Evolutionary conservation across 2,329 filamentous ascomycete genomes (phyloP), one percentile per base, ranked within the genome.

Genomic region (Huntiella savannae): DNA sequence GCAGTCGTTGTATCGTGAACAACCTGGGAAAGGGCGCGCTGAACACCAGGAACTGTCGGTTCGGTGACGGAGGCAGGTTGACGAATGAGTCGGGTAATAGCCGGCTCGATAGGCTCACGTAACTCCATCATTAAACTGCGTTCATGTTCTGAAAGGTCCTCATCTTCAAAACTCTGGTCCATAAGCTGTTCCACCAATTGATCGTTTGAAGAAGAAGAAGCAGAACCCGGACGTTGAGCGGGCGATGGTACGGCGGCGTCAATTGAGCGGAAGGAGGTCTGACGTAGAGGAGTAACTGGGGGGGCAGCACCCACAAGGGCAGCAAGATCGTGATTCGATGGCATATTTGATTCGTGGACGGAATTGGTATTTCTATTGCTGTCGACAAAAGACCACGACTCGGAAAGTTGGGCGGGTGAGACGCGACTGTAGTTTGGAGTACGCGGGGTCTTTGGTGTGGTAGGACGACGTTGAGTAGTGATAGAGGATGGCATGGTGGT

Each of bases 371-470:
- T 28, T 28, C 22, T 28, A 28, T 75, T 71, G 46, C 68, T 70
- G 49, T 76, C 72, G 10, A 76, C 70, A 60, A 76, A 65, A 53
- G 72, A 71, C 72, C 72, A 76, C 15, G 71, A 75, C 52, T 67
- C 66, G 51, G 71, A 69, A 37, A 72, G 41, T 12, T 35, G 39
- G 43, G 43, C 32, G 17, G 40, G 40, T 34, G 40, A 43, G 28
- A 43, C 32, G 32, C 40, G 40, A 33, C 19, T 33, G 40, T 43
- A 43, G 22, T 17, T 43, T 32, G 40, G 40, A 11, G 40, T 43
- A 34, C 22, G 33, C 40, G 40, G 40, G 17, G 40, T 43, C 28
- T 16, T 32, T n/a, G 28, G 40, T 33, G 40, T 43, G 22, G 22
- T 28, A 10, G 22, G 22, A 28, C 22, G 22, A 28, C 22, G 22